Evolutionary conservation across 129 eudicot genomes (phyloP).

Genomic region (Flaveria trinervia): DNA sequence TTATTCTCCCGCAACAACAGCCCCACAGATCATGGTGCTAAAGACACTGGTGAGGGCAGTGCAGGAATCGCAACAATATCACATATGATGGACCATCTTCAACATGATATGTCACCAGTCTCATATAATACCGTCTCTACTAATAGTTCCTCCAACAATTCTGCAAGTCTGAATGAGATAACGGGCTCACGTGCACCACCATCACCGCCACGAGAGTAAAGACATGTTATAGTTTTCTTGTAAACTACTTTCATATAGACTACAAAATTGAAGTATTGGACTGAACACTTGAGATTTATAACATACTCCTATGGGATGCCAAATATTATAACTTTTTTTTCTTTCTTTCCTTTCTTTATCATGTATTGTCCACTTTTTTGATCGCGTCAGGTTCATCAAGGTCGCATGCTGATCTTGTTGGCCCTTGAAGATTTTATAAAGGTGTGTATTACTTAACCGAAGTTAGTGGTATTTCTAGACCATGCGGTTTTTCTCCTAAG

Average conservation of each 20-base stretch:
- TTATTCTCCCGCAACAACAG: slow-evolving; percentile 70
- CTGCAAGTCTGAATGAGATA: slow-evolving; percentile 25
- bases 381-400: too few species aligned
- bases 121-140: background rate
- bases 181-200: slow-evolving; percentile 12
- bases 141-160: background rate
- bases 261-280: slow-evolving; percentile 1
- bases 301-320: background rate
- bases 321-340: background rate
- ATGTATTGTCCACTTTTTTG: background rate
- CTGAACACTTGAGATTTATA: slow-evolving; percentile 10
- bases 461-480: background rate
- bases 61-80: slow-evolving; percentile 61
- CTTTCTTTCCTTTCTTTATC: background rate
- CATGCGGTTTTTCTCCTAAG: background rate
- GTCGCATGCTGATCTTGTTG: too few species aligned
- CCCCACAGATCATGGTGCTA: slow-evolving; percentile 49
- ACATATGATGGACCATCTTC: slow-evolving; percentile 77
- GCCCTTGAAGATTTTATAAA: background rate
- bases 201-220: slow-evolving; percentile 2
- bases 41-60: slow-evolving; percentile 55
- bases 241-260: slow-evolving; percentile 23
- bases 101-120: slow-evolving; percentile 33
- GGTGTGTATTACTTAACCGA: background rate
- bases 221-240: slow-evolving; percentile 14